Percentiles rank a stretch among this genome's conserved stretches.
phyloP scores from a whole-genome alignment of 106 monocot species.

The Xerophyta viscosa region DNA sequence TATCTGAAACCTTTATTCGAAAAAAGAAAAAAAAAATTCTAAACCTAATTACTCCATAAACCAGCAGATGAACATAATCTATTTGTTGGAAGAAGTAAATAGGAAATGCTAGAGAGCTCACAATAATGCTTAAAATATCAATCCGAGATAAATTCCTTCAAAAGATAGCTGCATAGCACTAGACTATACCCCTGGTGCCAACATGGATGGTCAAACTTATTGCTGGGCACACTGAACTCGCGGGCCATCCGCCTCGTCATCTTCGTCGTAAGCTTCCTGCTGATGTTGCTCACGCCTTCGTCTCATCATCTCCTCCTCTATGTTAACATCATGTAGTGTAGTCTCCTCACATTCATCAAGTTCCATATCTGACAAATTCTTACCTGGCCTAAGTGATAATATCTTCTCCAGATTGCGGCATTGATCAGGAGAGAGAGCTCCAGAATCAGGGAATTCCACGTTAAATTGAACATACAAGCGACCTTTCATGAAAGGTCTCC shows the following conservation, averaged over 20 bases:
- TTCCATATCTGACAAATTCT: conserved; percentile 32
- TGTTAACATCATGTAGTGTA: conserved; percentile 53
- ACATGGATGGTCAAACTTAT: conserved; percentile 1
- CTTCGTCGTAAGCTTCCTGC: conserved; percentile 55
- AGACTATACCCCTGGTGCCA: no score
- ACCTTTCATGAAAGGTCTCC: conserved; percentile 55
- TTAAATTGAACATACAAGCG: conserved; percentile 59
- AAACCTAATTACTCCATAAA: no score
- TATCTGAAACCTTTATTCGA: no score
- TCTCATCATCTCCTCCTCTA: conserved; percentile 53
- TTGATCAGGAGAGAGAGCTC: conserved; percentile 27
- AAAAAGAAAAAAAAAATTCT: no score
- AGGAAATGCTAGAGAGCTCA: no score
- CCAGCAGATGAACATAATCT: no score
- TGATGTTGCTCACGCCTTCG: conserved; percentile 28
- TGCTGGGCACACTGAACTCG: conserved; percentile 44
- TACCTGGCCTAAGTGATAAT: conserved; percentile 24
- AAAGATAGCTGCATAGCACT: no score
- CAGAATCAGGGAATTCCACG: conserved; percentile 46
- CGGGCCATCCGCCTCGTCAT: conserved; percentile 25
- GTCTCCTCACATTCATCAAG: conserved; percentile 61
- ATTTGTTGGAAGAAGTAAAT: no score
- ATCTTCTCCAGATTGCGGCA: conserved; percentile 30
- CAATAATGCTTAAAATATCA: no score
- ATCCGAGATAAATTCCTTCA: no score